Percentiles rank a stretch among this genome's conserved stretches.
phyloP scores from a whole-genome alignment of 805 yeast species.

The Cyberlindnera samutprakarnensis region DNA sequence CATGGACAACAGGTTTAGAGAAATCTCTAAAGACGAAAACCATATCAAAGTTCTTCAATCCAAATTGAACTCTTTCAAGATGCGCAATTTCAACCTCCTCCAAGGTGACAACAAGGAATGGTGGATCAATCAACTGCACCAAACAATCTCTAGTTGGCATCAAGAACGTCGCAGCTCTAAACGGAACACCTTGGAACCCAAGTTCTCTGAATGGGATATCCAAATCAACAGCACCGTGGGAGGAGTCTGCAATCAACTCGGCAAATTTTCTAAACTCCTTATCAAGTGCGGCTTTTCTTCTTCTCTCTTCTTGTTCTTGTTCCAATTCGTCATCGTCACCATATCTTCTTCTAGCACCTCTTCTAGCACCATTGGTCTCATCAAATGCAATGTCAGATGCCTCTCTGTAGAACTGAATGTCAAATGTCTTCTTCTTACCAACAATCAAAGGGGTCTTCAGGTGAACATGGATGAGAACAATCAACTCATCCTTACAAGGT shows the following conservation, averaged over 20 bases:
- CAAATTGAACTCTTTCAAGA: constrained; percentile 95
- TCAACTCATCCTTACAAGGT: constrained; percentile 90
- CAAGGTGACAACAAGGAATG: constrained; percentile 84
- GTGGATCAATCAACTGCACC: constrained; percentile 90
- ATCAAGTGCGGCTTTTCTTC: constrained; percentile 83
- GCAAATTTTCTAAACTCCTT: constrained; percentile 87
- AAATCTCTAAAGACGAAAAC: constrained; percentile 96
- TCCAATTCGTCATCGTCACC: constrained; percentile 98
- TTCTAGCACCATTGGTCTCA: constrained; percentile 92
- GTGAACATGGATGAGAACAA: constrained; percentile 89
- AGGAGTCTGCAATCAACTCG: constrained; percentile 83
- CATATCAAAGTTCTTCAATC: constrained; percentile 90
- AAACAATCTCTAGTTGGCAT: constrained; percentile 97
- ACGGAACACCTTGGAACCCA: constrained; percentile 97
- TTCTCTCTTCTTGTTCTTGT: constrained; percentile 97
- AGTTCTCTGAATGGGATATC: constrained; percentile 94
- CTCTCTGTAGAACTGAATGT: constrained; percentile 93
- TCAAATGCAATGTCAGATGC: constrained; percentile 95
- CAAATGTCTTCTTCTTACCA: constrained; percentile 92
- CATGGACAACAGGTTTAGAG: constrained; percentile 77
- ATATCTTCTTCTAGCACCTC: constrained; percentile 50
- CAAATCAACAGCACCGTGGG: constrained; percentile 75
- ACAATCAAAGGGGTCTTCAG: constrained; percentile 88
- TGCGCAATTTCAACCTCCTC: constrained; percentile 93
- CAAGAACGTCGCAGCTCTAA: constrained; percentile 86